These are phyloP conservation scores for Huntiella omanensis DNA, from an alignment of 2,329 filamentous ascomycete genomes.

Conservation along the genomic window DNA sequence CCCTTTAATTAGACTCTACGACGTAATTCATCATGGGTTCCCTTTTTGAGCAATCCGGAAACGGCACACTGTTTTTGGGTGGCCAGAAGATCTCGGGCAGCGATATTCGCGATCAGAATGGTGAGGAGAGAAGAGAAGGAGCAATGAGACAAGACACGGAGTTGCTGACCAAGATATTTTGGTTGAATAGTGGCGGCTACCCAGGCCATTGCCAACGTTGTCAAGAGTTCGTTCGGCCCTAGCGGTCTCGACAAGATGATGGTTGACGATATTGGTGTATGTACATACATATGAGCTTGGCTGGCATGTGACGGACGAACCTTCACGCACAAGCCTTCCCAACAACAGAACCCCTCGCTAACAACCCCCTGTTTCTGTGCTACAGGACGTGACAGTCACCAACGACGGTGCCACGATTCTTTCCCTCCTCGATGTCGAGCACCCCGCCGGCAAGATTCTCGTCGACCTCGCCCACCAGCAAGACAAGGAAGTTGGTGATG, in stretches of 20 bases:
- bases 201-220: constrained; percentile 93
- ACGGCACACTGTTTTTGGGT: constrained; percentile 91
- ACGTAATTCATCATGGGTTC: constrained; percentile 49
- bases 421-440: constrained; percentile 85
- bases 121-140: constrained; percentile 25
- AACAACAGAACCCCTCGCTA: not conserved
- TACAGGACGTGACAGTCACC: constrained; percentile 86
- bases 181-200: constrained; percentile 59
- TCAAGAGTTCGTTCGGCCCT: constrained; percentile 96
- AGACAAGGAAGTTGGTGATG: constrained; percentile 97
- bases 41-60: constrained; percentile 88
- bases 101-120: constrained; percentile 95
- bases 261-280: constrained; percentile 95
- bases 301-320: too few species aligned
- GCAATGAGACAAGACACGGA: too few species aligned
- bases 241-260: constrained; percentile 99
- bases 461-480: constrained; percentile 96
- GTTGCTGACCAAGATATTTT: constrained; percentile 2
- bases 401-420: constrained; percentile 98
- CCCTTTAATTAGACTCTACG: constrained; percentile 8
- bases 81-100: constrained; percentile 93
- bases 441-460: constrained; percentile 94
- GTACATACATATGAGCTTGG: constrained; percentile 15
- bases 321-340: not conserved
- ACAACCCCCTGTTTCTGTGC: not conserved